Evolutionary conservation across 257 asterid species (phyloP).

Genomic region (Voacanga thouarsii): DNA sequence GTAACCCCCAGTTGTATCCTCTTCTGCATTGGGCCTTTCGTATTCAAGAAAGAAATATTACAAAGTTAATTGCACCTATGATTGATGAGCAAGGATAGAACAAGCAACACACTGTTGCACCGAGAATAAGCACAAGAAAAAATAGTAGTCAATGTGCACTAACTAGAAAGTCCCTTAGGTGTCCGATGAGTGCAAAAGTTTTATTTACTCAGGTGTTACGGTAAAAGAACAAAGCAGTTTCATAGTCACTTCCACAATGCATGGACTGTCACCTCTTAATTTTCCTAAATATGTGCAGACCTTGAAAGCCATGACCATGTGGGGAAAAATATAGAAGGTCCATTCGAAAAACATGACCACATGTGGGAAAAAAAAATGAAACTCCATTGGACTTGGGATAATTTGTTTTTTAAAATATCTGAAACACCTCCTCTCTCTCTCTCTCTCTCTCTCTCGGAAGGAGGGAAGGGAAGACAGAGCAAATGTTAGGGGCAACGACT

Average conservation of each 20-base stretch:
- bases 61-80: conserved; percentile 16
- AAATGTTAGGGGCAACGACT: not conserved
- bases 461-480: not conserved
- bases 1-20: conserved; percentile 79
- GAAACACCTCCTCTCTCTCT: not conserved
- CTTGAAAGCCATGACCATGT: not conserved
- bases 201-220: not conserved
- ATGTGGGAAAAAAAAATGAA: not conserved
- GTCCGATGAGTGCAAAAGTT: not conserved
- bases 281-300: not conserved
- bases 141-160: not conserved
- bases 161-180: not conserved
- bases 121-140: not conserved
- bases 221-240: conserved; percentile 1
- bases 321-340: too few relatives aligned
- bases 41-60: conserved; percentile 18
- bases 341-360: too few relatives aligned
- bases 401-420: not conserved
- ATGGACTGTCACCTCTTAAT: not conserved
- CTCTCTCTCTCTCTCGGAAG: not conserved
- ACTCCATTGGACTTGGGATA: not conserved
- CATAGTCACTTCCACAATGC: not conserved
- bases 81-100: not conserved
- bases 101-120: not conserved
- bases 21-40: conserved; percentile 58